These are phyloP conservation scores for Adansonia rubrostipa DNA, from an alignment of 441 rosid genomes.

Conservation along the genomic window DNA sequence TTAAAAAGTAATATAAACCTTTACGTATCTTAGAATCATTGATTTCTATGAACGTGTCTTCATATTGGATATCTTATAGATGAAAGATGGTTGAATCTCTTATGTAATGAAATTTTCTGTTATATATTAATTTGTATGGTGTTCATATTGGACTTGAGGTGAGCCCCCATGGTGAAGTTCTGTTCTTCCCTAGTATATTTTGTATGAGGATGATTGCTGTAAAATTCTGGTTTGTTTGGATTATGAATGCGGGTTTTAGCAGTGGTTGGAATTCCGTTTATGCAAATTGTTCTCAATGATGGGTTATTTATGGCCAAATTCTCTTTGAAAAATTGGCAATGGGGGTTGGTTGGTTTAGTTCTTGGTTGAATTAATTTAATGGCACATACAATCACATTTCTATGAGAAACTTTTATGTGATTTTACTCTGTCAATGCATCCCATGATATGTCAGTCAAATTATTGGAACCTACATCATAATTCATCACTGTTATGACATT, in stretches of 20 bases:
- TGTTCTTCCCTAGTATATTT: neutral
- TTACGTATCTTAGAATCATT: neutral
- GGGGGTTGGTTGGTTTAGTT: neutral
- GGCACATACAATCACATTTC: neutral
- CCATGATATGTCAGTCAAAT: neutral
- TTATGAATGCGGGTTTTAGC: neutral
- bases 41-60: neutral
- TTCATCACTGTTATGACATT: neutral
- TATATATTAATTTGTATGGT: neutral
- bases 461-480: neutral
- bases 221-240: neutral
- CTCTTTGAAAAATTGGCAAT: slow-evolving; percentile 7
- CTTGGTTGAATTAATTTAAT: neutral
- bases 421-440: neutral
- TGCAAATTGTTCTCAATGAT: slow-evolving; percentile 12
- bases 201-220: neutral
- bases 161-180: neutral
- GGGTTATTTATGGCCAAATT: neutral
- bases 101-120: neutral
- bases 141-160: neutral
- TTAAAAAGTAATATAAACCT: neutral
- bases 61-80: neutral
- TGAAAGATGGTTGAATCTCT: slow-evolving; percentile 11
- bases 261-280: neutral
- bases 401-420: neutral